These are phyloP conservation scores for Phaeophleospora eucalypticola DNA, from an alignment of 2,329 filamentous ascomycete genomes.

Conservation along the genomic window DNA sequence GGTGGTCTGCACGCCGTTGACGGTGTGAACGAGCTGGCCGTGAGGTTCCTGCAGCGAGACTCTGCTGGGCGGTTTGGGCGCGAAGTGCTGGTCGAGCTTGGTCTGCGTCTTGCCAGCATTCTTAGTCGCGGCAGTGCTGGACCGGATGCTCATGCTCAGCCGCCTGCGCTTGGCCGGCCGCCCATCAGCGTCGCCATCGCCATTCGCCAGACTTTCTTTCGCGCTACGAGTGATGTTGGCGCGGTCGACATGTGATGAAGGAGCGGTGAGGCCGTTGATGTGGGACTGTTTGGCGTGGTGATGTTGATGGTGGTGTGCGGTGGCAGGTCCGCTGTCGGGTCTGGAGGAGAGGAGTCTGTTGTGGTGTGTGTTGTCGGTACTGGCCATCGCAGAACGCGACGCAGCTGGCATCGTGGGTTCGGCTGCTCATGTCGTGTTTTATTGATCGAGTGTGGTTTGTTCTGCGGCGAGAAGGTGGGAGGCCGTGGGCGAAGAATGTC, in stretches of 20 bases:
- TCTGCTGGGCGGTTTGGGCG: conserved; percentile 38
- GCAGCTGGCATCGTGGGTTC: conserved; percentile 7
- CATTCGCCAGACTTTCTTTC: background rate
- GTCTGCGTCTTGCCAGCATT: conserved; percentile 18
- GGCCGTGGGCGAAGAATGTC: background rate
- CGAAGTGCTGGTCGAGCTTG: conserved; percentile 24
- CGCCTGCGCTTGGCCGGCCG: conserved; percentile 26
- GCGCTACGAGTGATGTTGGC: background rate
- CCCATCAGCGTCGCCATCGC: conserved; percentile 22
- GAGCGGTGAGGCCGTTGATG: background rate
- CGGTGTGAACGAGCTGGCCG: conserved; percentile 39
- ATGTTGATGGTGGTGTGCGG: background rate
- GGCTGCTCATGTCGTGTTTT: conserved; percentile 10
- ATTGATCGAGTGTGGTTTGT: no score
- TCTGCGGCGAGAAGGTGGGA: background rate
- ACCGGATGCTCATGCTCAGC: conserved; percentile 22
- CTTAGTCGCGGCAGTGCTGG: conserved; percentile 5
- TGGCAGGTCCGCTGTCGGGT: background rate
- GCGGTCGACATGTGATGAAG: background rate
- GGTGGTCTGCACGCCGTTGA: conserved; percentile 39
- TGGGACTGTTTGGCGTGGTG: background rate
- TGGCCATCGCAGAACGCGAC: conserved; percentile 1
- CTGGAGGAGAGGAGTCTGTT: background rate
- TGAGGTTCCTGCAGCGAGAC: conserved; percentile 42
- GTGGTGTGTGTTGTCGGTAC: background rate